Percentiles rank a stretch among this genome's conserved stretches.
These are phyloP conservation scores for Wallacemonas collosoma DNA, from an alignment of 208 protist species.

Conservation along the genomic window DNA sequence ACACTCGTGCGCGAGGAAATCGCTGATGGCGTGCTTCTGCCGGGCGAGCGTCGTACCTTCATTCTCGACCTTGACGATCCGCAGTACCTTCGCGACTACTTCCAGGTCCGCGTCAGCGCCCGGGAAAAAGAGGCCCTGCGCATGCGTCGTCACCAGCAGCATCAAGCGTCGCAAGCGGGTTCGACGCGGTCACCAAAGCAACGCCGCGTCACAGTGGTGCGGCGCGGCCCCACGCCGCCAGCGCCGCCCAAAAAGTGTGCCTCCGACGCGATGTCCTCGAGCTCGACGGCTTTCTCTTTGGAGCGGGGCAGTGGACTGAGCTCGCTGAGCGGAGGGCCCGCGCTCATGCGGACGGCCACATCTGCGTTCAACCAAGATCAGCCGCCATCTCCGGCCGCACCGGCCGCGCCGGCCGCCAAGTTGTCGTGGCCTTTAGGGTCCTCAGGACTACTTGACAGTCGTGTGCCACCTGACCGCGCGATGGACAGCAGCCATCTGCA, in stretches of 20 bases:
- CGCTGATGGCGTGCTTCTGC: conserved; percentile 50
- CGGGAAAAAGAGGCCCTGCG: not conserved
- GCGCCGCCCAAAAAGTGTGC: not conserved
- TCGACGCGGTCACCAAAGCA: too few species aligned
- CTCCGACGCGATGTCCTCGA: too few species aligned
- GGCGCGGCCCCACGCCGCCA: not conserved
- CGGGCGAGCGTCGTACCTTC: conserved; percentile 38
- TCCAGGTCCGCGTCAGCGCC: not conserved
- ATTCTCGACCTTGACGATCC: conserved; percentile 33
- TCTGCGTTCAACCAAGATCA: not conserved
- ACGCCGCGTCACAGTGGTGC: not conserved
- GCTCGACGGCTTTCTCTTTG: too few species aligned
- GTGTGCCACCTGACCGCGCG: not conserved
- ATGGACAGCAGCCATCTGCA: not conserved
- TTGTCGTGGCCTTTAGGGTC: not conserved
- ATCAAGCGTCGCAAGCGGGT: too few species aligned
- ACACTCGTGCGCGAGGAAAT: conserved; percentile 35
- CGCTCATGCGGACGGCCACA: not conserved
- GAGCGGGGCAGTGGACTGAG: not conserved
- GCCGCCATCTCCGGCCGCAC: not conserved
- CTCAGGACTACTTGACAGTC: conserved; percentile 2
- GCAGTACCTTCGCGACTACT: conserved; percentile 20
- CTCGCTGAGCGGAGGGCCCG: not conserved
- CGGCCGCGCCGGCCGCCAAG: not conserved
- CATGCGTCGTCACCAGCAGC: not conserved